Conservation (phyloP, 2,329 filamentous ascomycete genomes). For the Dendryphion nanum region DNA sequence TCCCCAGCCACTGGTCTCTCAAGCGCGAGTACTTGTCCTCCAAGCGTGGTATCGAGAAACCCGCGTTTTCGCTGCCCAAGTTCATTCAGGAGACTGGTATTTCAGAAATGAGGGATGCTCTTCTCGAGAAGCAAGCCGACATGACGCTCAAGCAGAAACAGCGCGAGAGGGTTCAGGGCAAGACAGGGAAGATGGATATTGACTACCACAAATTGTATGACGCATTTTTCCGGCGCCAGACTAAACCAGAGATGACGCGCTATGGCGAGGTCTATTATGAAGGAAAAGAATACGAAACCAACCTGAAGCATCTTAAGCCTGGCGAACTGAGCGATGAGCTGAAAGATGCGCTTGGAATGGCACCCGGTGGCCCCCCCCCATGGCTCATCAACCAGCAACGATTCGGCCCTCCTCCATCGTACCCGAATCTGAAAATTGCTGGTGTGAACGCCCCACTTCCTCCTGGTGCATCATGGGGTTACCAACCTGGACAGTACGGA, state of each 20-base stretch:
- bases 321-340: slow-evolving; percentile 87
- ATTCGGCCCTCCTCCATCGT: slow-evolving; percentile 88
- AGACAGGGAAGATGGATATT: slow-evolving; percentile 96
- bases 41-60: slow-evolving; percentile 94
- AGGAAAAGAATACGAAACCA: slow-evolving; percentile 96
- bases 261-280: slow-evolving; percentile 99
- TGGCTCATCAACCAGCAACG: slow-evolving; percentile 98
- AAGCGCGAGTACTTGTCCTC: slow-evolving; percentile 97
- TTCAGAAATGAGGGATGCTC: slow-evolving; percentile 95
- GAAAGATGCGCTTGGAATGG: slow-evolving; percentile 91
- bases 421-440: slow-evolving; percentile 91
- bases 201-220: slow-evolving; percentile 98
- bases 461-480: slow-evolving; percentile 87
- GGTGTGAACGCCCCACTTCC: slow-evolving; percentile 93
- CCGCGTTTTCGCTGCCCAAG: slow-evolving; percentile 86
- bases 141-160: slow-evolving; percentile 93
- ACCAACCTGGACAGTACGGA: slow-evolving; percentile 91
- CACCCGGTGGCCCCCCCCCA: slow-evolving; percentile 85
- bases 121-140: slow-evolving; percentile 91
- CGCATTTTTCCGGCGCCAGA: slow-evolving; percentile 97
- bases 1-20: slow-evolving; percentile 89
- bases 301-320: slow-evolving; percentile 83
- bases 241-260: slow-evolving; percentile 87
- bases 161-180: slow-evolving; percentile 87
- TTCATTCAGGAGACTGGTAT: slow-evolving; percentile 98